These are phyloP conservation scores for Cutaneotrichosporon sp. DNA, from an alignment of 1,284 basidiomycete genomes.

Conservation along the genomic window DNA sequence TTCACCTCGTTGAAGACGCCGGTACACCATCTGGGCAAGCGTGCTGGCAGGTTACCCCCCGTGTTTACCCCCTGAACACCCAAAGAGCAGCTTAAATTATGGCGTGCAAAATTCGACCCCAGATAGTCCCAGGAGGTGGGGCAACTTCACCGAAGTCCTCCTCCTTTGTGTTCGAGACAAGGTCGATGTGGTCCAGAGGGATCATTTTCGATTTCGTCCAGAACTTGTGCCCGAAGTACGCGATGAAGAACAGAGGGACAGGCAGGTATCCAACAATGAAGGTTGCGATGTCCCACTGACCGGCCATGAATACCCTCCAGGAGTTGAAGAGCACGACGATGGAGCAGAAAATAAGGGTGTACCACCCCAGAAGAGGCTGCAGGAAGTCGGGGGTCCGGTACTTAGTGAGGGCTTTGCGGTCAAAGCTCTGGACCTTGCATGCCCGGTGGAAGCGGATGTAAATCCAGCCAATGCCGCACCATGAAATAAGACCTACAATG, in stretches of 20 bases:
- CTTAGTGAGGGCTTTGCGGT: slow-evolving; percentile 56
- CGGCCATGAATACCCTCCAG: slow-evolving; percentile 15
- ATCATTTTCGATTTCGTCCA: slow-evolving; percentile 28
- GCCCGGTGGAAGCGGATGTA: slow-evolving; percentile 77
- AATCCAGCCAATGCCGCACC: slow-evolving; percentile 75
- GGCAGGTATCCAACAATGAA: slow-evolving; percentile 19
- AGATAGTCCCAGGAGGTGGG: slow-evolving; percentile 1
- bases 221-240: slow-evolving; percentile 50
- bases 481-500: slow-evolving; percentile 58
- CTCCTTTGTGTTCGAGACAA: slow-evolving; percentile 19
- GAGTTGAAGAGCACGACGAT: slow-evolving; percentile 4
- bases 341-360: slow-evolving; percentile 35
- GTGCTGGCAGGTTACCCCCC: too few relatives aligned
- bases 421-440: slow-evolving; percentile 62
- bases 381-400: slow-evolving; percentile 62
- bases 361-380: slow-evolving; percentile 47
- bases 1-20: too few relatives aligned
- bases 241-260: slow-evolving; percentile 21
- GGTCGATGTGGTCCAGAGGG: slow-evolving; percentile 29
- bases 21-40: too few relatives aligned
- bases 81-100: slow-evolving; percentile 17
- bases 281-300: slow-evolving; percentile 10
- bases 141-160: slow-evolving; percentile 6
- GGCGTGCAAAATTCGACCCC: slow-evolving; percentile 5
- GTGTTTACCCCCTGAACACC: too few relatives aligned